Evolutionary conservation across 345 rosid genomes (phyloP).

Genomic region (Clarkia xantiana): DNA sequence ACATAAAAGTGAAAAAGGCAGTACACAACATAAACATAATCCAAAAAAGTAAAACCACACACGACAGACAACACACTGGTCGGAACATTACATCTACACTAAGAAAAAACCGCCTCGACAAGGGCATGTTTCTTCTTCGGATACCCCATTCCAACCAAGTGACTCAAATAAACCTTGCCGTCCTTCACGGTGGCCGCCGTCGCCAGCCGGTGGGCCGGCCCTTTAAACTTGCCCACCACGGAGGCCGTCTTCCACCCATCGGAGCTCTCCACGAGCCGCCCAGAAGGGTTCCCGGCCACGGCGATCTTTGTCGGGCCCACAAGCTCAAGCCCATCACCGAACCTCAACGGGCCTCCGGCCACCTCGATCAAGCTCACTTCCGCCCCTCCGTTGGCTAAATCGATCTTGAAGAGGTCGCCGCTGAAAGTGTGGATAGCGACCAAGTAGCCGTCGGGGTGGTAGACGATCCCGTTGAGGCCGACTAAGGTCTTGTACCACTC

Average conservation of each 20-base stretch:
- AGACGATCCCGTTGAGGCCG: constrained; percentile 65
- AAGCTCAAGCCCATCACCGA: constrained; percentile 71
- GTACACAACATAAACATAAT: no score
- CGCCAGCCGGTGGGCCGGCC: constrained; percentile 57
- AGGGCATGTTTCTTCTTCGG: constrained; percentile 70
- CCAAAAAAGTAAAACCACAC: background rate
- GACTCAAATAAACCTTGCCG: constrained; percentile 63
- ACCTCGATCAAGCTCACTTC: constrained; percentile 36
- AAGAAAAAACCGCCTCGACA: constrained; percentile 61
- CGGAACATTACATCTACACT: no score
- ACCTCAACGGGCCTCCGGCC: constrained; percentile 34
- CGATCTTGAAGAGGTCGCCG: constrained; percentile 55
- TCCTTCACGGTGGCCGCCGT: constrained; percentile 76
- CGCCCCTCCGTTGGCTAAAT: constrained; percentile 20
- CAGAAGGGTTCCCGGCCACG: constrained; percentile 71
- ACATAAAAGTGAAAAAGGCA: no score
- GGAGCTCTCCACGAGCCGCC: constrained; percentile 57
- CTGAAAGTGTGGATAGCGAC: constrained; percentile 55
- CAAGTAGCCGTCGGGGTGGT: constrained; percentile 73
- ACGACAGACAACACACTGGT: no score
- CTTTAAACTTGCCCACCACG: constrained; percentile 43
- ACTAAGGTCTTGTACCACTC: constrained; percentile 59
- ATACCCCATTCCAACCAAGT: constrained; percentile 65
- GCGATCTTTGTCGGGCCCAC: constrained; percentile 55
- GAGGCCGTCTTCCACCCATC: constrained; percentile 82